A percentile compares a stretch with the other conserved stretches of the same genome.
Conservation (phyloP, 2,329 filamentous ascomycete genomes). For the Aspergillus sp. region DNA sequence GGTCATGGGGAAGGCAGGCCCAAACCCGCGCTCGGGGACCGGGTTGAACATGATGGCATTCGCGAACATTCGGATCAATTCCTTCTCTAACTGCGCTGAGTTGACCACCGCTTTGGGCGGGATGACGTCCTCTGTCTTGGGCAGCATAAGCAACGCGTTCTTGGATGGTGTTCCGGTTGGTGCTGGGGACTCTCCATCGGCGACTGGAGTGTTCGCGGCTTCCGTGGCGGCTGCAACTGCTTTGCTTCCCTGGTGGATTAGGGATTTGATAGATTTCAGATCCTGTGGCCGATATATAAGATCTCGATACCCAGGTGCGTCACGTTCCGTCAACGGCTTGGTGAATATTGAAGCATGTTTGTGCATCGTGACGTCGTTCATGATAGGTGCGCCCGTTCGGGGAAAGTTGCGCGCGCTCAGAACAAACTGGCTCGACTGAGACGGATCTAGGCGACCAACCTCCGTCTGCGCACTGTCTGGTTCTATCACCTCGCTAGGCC, state of each 20-base stretch:
- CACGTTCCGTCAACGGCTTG: slow-evolving; percentile 62
- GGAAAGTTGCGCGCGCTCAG: slow-evolving; percentile 44
- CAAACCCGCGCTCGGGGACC: slow-evolving; percentile 64
- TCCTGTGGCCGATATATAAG: slow-evolving; percentile 69
- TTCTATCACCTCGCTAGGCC: slow-evolving; percentile 24
- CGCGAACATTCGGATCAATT: slow-evolving; percentile 92
- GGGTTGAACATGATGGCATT: slow-evolving; percentile 99
- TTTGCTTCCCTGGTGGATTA: slow-evolving; percentile 48
- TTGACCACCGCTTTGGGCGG: slow-evolving; percentile 90
- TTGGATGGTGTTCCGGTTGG: slow-evolving; percentile 30
- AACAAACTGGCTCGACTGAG: slow-evolving; percentile 29
- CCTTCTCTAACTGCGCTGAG: slow-evolving; percentile 81
- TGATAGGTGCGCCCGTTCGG: slow-evolving; percentile 61
- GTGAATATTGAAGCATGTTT: slow-evolving; percentile 73
- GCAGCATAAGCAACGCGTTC: slow-evolving; percentile 34
- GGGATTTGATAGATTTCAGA: slow-evolving; percentile 66
- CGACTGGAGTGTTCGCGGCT: slow-evolving; percentile 59
- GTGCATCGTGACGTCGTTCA: slow-evolving; percentile 70
- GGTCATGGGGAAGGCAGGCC: slow-evolving; percentile 49
- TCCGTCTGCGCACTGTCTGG: slow-evolving; percentile 20
- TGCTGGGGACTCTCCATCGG: slow-evolving; percentile 46
- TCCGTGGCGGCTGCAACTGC: slow-evolving; percentile 38
- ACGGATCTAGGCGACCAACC: slow-evolving; percentile 19
- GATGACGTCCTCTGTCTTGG: slow-evolving; percentile 65
- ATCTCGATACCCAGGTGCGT: slow-evolving; percentile 67